Conservation (phyloP, 768 basidiomycete genomes). For the Suillus decipiens region DNA sequence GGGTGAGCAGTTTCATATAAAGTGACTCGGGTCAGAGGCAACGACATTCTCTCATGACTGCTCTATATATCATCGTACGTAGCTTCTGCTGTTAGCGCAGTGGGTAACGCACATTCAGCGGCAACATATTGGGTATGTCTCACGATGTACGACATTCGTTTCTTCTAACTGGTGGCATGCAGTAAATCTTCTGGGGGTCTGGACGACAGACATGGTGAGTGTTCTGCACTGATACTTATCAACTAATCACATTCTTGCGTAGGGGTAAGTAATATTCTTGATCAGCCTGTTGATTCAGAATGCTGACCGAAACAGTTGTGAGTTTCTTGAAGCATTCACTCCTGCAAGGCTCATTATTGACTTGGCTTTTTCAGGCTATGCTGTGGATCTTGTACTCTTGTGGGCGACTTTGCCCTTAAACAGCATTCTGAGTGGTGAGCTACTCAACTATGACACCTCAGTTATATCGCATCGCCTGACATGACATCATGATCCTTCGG, state of each 20-base stretch:
- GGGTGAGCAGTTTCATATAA: not conserved
- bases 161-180: not conserved
- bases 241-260: not conserved
- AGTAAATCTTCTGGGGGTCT: not conserved
- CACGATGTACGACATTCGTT: not conserved
- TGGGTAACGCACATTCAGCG: not conserved
- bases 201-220: not conserved
- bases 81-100: not conserved
- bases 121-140: not conserved
- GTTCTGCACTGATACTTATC: not conserved
- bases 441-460: not conserved
- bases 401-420: not conserved
- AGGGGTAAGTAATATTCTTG: not conserved
- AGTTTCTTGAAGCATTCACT: not conserved
- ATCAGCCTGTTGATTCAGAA: not conserved
- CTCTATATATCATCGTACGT: not conserved
- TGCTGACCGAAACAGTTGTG: not conserved
- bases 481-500: not conserved
- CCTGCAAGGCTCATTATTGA: not conserved
- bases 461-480: not conserved
- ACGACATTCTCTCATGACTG: not conserved
- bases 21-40: not conserved
- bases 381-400: not conserved
- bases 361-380: not conserved
- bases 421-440: not conserved